A percentile compares a stretch with the other conserved stretches of the same genome.
phyloP scores from a whole-genome alignment of 2,329 filamentous ascomycete species.

The Hypoxylon sp. region DNA sequence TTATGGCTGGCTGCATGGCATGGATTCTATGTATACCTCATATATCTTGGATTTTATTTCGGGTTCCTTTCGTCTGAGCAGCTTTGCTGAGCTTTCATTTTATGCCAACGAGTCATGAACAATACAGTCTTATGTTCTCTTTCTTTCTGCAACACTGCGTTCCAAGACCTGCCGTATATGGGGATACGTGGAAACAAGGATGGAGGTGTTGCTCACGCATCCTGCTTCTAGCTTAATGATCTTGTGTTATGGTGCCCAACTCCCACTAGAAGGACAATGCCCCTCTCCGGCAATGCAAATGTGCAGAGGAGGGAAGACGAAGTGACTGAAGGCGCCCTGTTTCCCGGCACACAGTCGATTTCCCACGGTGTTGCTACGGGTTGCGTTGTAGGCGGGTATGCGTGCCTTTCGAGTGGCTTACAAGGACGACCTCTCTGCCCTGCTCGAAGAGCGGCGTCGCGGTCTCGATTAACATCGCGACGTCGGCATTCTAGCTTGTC shows the following conservation, averaged over 20 bases:
- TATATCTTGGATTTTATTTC: conserved; percentile 3
- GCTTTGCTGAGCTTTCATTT: not conserved
- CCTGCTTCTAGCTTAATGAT: not conserved
- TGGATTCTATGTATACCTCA: conserved; percentile 15
- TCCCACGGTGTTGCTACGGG: too few relatives aligned
- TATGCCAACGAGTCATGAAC: conserved; percentile 10
- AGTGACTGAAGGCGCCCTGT: not conserved
- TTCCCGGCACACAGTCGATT: too few relatives aligned
- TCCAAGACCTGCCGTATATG: too few relatives aligned
- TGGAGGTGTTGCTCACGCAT: not conserved
- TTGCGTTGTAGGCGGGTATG: not conserved
- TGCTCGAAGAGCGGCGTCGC: not conserved
- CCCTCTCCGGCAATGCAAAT: not conserved
- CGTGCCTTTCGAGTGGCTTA: not conserved
- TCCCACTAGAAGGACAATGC: not conserved
- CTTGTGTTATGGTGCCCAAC: too few relatives aligned
- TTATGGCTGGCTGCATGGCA: conserved; percentile 1
- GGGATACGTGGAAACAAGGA: too few relatives aligned
- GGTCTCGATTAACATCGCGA: too few relatives aligned
- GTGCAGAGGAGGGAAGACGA: not conserved
- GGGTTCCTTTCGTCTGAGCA: conserved; percentile 12
- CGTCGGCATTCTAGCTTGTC: not conserved
- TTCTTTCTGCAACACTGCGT: not conserved
- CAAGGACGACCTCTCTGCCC: not conserved
- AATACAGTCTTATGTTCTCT: conserved; percentile 7